Evolutionary conservation across 352 stramenopile genomes (phyloP).

Genomic region (Phytopythium chamaehyphon): DNA sequence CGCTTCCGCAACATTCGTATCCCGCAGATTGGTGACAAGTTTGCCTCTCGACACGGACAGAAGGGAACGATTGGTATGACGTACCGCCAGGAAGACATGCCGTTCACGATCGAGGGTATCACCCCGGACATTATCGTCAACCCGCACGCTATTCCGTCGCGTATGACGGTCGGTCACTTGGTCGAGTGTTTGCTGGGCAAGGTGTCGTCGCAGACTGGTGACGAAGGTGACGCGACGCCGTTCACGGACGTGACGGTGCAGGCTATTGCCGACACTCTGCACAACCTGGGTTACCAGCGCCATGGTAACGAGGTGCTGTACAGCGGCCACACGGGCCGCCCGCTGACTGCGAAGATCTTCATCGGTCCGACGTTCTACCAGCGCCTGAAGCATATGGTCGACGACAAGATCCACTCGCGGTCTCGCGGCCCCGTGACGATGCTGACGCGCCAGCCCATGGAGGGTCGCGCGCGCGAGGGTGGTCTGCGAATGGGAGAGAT

Average conservation of each 20-base stretch:
- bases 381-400: conserved; percentile 99
- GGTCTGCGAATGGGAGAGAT: conserved; percentile 99
- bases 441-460: conserved; percentile 98
- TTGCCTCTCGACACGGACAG: conserved; percentile 90
- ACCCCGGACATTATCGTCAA: conserved; percentile 99
- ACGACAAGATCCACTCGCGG: conserved; percentile 99
- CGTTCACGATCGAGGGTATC: conserved; percentile 98
- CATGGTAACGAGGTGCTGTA: conserved; percentile 99
- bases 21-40: conserved; percentile 99
- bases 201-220: conserved; percentile 95
- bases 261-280: conserved; percentile 93
- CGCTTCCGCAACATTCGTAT: conserved; percentile 98
- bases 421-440: conserved; percentile 94
- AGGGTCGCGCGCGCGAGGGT: conserved; percentile 97
- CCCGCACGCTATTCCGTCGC: conserved; percentile 99
- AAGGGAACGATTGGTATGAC: conserved; percentile 99
- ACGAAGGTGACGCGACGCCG: conserved; percentile 98
- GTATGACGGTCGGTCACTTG: conserved; percentile 99
- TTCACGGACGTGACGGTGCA: conserved; percentile 98
- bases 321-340: conserved; percentile 98
- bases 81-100: conserved; percentile 99
- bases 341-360: conserved; percentile 96
- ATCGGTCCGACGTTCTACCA: conserved; percentile 99
- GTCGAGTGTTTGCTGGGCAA: conserved; percentile 99
- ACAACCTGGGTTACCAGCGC: conserved; percentile 98